These are phyloP conservation scores for Raphidocelis subcapitata DNA, from an alignment of 139 green algal species.

Conservation along the genomic window DNA sequence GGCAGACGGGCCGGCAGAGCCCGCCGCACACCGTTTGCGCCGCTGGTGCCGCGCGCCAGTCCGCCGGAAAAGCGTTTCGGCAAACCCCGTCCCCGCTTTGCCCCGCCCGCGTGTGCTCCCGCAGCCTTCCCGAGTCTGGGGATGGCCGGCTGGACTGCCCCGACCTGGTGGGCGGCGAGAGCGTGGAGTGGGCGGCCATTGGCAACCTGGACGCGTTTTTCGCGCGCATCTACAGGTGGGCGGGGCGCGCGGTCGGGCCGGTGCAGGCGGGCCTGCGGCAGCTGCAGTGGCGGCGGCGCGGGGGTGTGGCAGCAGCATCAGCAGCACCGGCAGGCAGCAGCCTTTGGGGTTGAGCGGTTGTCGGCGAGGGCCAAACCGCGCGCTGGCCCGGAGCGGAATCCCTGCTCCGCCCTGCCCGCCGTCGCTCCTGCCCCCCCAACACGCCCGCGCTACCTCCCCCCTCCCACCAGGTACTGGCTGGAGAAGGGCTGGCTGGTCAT, in stretches of 20 bases:
- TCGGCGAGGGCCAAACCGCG: not conserved
- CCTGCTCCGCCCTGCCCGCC: not conserved
- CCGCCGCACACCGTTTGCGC: not conserved
- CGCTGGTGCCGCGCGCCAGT: not conserved
- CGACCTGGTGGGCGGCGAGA: conserved; percentile 50
- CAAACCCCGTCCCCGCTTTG: too few species aligned
- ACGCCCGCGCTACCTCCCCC: too few species aligned
- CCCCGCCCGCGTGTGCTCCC: too few species aligned
- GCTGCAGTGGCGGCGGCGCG: not conserved
- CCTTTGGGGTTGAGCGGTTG: not conserved
- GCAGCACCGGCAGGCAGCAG: not conserved
- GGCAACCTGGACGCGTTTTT: conserved; percentile 89
- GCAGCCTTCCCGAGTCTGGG: conserved; percentile 25
- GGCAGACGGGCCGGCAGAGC: too few species aligned
- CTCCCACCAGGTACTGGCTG: conserved; percentile 71
- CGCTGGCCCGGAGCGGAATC: not conserved
- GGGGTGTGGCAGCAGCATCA: not conserved
- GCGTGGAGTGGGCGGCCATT: conserved; percentile 68
- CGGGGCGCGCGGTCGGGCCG: not conserved
- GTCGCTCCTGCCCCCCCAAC: not conserved
- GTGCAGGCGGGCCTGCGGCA: not conserved
- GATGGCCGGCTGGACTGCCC: not conserved
- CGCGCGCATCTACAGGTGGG: conserved; percentile 69
- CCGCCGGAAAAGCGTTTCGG: not conserved
- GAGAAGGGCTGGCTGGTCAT: conserved; percentile 75